Base-by-base conservation (phyloP, 225 moss, liverwort and hornwort species). In the Bryum argenteum region DNA sequence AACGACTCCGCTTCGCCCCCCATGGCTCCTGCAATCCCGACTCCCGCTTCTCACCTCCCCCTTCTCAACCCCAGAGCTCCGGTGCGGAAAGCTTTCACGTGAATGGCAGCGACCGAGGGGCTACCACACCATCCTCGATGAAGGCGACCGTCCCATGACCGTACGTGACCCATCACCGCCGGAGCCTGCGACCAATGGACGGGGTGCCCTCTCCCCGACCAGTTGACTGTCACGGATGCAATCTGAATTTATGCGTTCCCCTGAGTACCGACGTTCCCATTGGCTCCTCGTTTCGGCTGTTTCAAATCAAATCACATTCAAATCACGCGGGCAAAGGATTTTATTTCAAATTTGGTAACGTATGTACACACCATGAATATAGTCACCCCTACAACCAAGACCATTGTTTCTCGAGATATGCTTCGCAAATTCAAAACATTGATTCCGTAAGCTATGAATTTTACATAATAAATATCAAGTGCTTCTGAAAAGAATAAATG, bases 1-100 rank as follows among this genome's bases (percentile, higher is more conserved):
- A 18, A 67, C 18, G 79, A 71, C 41, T 82, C 83, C 72, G 68
- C 66, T 17, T 1, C 66, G 53, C 59, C 53, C 72, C 78, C 83
- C 83, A 83, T 83, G 54, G 65, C 69, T 69, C 50, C 74, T 4
- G 66, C 19, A 14, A 26, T 44, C 53, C 56, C 9, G 8, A 14
- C 12, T 63, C 43, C 11, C n/a, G 11, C 22, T 56, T 20, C 37
- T n/a, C n/a, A n/a, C n/a, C n/a, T n/a, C n/a, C 43, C 56, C 48
- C 56, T 48, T 61, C 55, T 16, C 26, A 20, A 58, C 71, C 60
- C 37, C 75, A 16, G 17, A 70, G 68, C 69, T 61, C 37, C 26
- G 48, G 17, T 20, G 54, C 58, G 47, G 10, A 54, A 65, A 16
- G 12, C 8, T 19, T 58, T 41, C 21, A 13, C 54, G 59, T 5